Base-by-base conservation (phyloP, 352 stramenopile species). In the Pythium insidiosum region DNA sequence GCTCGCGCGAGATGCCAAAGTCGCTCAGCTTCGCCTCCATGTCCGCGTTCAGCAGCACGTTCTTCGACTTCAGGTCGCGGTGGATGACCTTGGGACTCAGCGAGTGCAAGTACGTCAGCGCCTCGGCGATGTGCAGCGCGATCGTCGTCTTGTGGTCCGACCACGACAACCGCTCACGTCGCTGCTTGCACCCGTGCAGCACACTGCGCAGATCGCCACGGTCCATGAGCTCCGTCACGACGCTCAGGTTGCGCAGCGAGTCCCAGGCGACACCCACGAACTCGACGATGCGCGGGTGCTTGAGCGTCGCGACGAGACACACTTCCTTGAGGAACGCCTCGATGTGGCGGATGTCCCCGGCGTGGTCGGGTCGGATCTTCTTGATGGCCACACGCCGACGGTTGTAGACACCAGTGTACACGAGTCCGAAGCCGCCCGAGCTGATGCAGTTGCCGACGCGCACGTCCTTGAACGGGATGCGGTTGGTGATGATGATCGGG, bases 1-100 rank as follows among this genome's bases (percentile, higher is more conserved):
- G 63, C 39, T 84, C 68, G 9, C 73, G 70, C 0, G 68, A 84
- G n/a, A 84, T 64, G 15, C 73, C 73, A 55, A 88, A 88, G 58
- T 88, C 76, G 29, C 71, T 88, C n/a, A 88, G 54, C 34, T 88
- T 88, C 20, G 73, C 70, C 29, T 83, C 59, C 60, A 83, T 63
- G 23, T 77, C 59, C 1, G 56, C 63, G 50, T 77, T 50, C 15
- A 65, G 18, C 6, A 66, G 46, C 26, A 68, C 60, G 16, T 73
- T 73, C 10, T 66, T 72, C 26, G 58, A 68, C 43, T 72, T 72
- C 33, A 72, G 35, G 36, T 72, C 62, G 5, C 62, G 50, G 36
- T 73, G 63, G 22, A 73, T 58, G 3, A 85, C 38, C 45, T 73
- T 78, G 7, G 73, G 73, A 38, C 73, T 54, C 23, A 86, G 44